Base-by-base conservation (phyloP, 495 filamentous ascomycete species). In the Xylaria bambusicola region DNA sequence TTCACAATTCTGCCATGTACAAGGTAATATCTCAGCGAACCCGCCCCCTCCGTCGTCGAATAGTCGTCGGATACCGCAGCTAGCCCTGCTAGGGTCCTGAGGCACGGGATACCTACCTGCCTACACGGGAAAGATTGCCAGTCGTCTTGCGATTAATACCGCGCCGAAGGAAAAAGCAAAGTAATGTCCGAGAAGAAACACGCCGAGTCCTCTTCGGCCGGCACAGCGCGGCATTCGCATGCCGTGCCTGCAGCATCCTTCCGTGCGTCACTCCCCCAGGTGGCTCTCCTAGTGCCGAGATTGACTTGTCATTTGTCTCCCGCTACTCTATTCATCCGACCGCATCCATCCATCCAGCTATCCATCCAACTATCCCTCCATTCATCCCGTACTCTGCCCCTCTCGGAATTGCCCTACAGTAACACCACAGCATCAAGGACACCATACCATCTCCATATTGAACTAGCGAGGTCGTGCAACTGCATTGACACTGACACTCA, bases 201-300 rank as follows among this genome's bases (percentile, higher is more conserved):
- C 46, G 63, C 63, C 66, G 68, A 71, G 56, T 66, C 68, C 55
- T 68, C 68, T 60, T 61, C 72, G 62, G 73, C 71, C 54, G 57
- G 57, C 10, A 73, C 76, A 66, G 63, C 75, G 64, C 70, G 75
- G 67, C 71, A 76, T 58, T 72, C 73, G 23, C 76, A 77, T 59
- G 67, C 75, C 35, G 70, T 75, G 52, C 74, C 76, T 70, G 71
- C 73, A 67, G 74, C 74, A 57, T 77, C 76, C 69, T 79, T 79
- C 69, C 76, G 76, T 79, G 74, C 71, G 75, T 70, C 52, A 63
- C 41, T 31, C 48, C 56, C 47, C 40, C 17, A 41, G 47, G 17
- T 33, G 35, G 8, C 57, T 42, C 27, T 44, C 20, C 12, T 15
- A 23, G 46, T 44, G 36, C 56, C 56, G 27, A 51, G 26, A 23